Base-by-base conservation (phyloP, 1,139 yeast species). In the Yamadazyma mexicana region DNA sequence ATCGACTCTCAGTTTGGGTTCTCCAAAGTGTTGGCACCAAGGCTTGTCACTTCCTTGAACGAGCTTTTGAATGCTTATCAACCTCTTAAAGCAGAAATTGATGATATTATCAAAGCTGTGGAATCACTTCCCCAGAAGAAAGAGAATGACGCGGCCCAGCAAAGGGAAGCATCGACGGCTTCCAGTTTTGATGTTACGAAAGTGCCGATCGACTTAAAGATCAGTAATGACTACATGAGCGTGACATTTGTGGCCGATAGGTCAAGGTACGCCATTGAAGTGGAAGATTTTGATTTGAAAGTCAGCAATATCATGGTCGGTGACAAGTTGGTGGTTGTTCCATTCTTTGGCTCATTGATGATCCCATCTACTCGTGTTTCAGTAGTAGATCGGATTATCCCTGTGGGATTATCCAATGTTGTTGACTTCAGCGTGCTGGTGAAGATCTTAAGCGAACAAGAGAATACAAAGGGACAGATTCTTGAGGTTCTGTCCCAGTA, bases 401-500 rank as follows among this genome's bases (percentile, higher is more conserved):
- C 75, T 0, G 59, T 64, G 17, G 70, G 70, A 0, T 53, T 72
- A n/a, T 75, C 85, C 0, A 75, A 71, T 12, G 42, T 76, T 2
- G 42, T 75, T 33, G 80, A 76, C 46, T 48, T 74, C 14, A 67
- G 70, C 41, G 39, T 71, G 22, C 55, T 60, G 0, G 40, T 73
- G 4, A 69, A 68, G 42, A 55, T 78, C 1, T 53, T 62, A 16
- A 68, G 72, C 39, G 69, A 63, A 33, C 61, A 17, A 43, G 40
- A 40, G 24, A 17, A 37, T 5, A 3, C 43, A 1, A 58, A 54
- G 2, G 55, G 56, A 3, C 77, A 74, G 44, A 65, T 79, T 0
- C 59, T 83, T 7, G 85, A 82, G 46, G 55, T 83, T 2, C 80
- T 75, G 44, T 79, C 87, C 1, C 74, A 77, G 14, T 73, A 73